Evolutionary conservation across 1,284 basidiomycete species (phyloP).

Genomic region (Porodaedalea pini): DNA sequence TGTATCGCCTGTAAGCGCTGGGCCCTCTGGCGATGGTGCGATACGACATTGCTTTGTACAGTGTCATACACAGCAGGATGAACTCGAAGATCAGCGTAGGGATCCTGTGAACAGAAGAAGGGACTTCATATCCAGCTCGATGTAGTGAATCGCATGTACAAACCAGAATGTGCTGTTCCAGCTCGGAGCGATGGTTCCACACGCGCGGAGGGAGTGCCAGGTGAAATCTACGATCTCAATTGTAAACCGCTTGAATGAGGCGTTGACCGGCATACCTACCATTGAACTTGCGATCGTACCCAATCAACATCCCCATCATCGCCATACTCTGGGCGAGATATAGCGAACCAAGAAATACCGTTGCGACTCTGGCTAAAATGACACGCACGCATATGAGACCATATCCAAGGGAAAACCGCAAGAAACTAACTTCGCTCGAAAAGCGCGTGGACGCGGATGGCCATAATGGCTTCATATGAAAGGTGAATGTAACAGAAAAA

Average conservation of each 20-base stretch:
- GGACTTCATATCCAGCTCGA: too few relatives aligned
- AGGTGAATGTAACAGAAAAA: not conserved
- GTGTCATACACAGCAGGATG: not conserved
- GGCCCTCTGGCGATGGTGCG: not conserved
- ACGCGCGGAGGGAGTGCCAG: not conserved
- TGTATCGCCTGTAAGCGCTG: not conserved
- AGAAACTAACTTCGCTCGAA: slow-evolving; percentile 7
- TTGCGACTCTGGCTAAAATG: not conserved
- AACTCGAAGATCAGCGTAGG: slow-evolving; percentile 1
- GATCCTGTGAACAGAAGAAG: too few relatives aligned
- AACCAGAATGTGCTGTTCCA: not conserved
- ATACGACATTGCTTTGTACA: not conserved
- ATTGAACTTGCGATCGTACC: not conserved
- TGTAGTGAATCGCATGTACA: not conserved
- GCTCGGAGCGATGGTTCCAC: not conserved
- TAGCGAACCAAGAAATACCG: not conserved
- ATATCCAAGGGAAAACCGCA: not conserved
- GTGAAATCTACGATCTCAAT: not conserved
- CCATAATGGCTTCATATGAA: slow-evolving; percentile 1
- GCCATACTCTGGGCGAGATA: not conserved
- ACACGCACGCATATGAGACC: not conserved
- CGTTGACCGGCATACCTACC: not conserved
- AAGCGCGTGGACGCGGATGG: not conserved
- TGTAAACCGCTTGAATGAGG: not conserved
- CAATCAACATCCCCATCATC: slow-evolving; percentile 1